Conservation (phyloP, 331 rosid genomes). For the Stylosanthes scabra region DNA sequence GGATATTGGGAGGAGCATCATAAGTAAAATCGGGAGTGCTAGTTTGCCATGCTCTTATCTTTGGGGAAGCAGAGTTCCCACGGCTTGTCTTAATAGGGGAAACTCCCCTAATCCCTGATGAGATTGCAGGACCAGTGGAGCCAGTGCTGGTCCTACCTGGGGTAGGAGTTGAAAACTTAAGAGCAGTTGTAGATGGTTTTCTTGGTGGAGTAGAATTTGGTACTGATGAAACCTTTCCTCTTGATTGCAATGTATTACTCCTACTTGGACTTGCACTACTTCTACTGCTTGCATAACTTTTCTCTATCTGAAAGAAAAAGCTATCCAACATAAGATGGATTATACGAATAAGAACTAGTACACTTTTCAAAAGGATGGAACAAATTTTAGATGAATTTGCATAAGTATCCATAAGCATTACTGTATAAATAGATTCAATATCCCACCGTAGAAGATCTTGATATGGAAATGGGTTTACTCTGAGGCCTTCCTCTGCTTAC, state of each 20-base stretch:
- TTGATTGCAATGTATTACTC: slow-evolving; percentile 62
- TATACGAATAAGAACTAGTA: slow-evolving; percentile 29
- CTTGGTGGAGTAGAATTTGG: slow-evolving; percentile 72
- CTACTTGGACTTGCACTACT: slow-evolving; percentile 94
- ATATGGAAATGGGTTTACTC: slow-evolving; percentile 90
- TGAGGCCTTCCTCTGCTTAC: slow-evolving; percentile 82
- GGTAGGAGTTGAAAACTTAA: slow-evolving; percentile 74
- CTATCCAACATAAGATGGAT: slow-evolving; percentile 29
- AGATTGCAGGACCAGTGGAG: slow-evolving; percentile 51
- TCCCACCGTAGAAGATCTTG: slow-evolving; percentile 87
- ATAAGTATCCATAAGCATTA: slow-evolving; percentile 32
- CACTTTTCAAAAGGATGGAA: not conserved
- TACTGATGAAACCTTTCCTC: slow-evolving; percentile 68
- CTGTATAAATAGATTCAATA: slow-evolving; percentile 26
- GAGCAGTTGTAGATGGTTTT: slow-evolving; percentile 71
- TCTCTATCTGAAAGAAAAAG: slow-evolving; percentile 76
- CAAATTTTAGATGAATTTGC: not conserved
- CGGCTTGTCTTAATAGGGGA: slow-evolving; percentile 81
- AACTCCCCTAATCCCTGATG: slow-evolving; percentile 72
- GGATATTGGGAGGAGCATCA: too few relatives aligned
- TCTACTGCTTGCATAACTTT: slow-evolving; percentile 81
- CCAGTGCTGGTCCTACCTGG: slow-evolving; percentile 79
- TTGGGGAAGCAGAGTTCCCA: too few relatives aligned
- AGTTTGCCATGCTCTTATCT: too few relatives aligned
- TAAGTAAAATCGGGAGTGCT: too few relatives aligned